Base-by-base conservation (phyloP, 2,329 filamentous ascomycete genomes). In the Colletotrichum noveboracense region DNA sequence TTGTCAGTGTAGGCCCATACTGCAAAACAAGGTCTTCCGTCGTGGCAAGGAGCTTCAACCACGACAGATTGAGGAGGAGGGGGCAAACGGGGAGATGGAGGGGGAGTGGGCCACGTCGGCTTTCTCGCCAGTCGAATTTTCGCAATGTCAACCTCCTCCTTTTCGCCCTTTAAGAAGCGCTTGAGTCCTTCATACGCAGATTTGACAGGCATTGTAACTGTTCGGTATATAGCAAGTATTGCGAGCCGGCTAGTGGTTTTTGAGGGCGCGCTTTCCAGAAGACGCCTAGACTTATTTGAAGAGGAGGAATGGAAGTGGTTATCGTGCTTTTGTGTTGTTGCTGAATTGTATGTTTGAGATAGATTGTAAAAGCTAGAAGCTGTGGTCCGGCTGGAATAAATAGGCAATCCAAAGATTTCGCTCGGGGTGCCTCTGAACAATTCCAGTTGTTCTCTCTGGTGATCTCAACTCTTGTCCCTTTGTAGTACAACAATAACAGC, bases 1-100 rank as follows among this genome's bases (percentile, higher is more conserved):
- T 48, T 48, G 43, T 48, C 43, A 48, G 43, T 48, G 43, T 48
- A 48, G 9, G 43, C 43, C 43, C 43, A 48, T 48, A 48, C 43
- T 52, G 43, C 43, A n/a, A 52, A 52, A 52, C 43, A 52, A 13
- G 43, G 43, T 21, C 10, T 52, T 52, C 43, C 43, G 43, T 52
- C 43, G 43, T 52, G n/a, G 43, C 43, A 52, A 21, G 43, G 43
- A 52, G 43, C 43, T 7, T 52, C 18, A 21, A 52, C 43, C 43
- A 52, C n/a, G n/a, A 52, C 43, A 21, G 43, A 7, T 21, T 52
- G 18, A 21, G 43, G 43, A 13, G 43, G n/a, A 52, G 43, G 43
- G n/a, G 18, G 10, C 43, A 52, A 21, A 52, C 10, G 43, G 10
- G 43, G 43, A 52, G 43, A 52, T 12, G 43, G 43, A 52, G 43